These are phyloP conservation scores for Alternaria tenuissima DNA, from an alignment of 2,329 filamentous ascomycete species.

Conservation along the genomic window DNA sequence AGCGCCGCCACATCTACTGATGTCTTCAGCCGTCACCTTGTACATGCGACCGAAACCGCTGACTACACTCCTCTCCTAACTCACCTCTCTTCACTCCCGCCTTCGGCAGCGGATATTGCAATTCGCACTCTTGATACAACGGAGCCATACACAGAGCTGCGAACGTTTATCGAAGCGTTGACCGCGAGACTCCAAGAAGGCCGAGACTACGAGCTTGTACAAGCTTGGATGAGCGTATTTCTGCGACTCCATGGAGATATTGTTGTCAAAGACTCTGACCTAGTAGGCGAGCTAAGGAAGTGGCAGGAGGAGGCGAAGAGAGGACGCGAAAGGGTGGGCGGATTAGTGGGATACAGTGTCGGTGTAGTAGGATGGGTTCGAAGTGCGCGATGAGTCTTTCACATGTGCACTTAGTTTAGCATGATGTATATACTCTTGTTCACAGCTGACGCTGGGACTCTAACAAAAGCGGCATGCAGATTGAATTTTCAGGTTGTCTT, in stretches of 20 bases:
- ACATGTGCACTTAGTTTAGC: not conserved
- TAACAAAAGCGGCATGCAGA: not conserved
- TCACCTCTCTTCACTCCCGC: slow-evolving; percentile 81
- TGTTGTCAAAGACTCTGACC: slow-evolving; percentile 58
- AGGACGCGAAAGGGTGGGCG: slow-evolving; percentile 75
- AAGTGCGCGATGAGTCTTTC: slow-evolving; percentile 46
- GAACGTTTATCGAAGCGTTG: slow-evolving; percentile 81
- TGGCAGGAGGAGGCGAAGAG: slow-evolving; percentile 78
- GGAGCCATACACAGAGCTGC: slow-evolving; percentile 71
- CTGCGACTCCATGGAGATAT: slow-evolving; percentile 77
- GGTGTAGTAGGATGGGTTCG: slow-evolving; percentile 86
- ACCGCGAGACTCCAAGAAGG: slow-evolving; percentile 73
- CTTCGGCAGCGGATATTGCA: slow-evolving; percentile 87
- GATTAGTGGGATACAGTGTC: slow-evolving; percentile 84
- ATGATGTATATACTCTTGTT: not conserved
- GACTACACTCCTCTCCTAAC: slow-evolving; percentile 75
- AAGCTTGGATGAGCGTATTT: slow-evolving; percentile 98
- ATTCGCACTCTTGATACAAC: slow-evolving; percentile 75
- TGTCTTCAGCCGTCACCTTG: slow-evolving; percentile 60
- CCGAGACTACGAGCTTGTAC: slow-evolving; percentile 89
- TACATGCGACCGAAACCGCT: slow-evolving; percentile 58
- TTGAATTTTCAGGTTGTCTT: not conserved
- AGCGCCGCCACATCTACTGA: slow-evolving; percentile 40
- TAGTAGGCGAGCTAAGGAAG: slow-evolving; percentile 68
- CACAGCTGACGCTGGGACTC: not conserved